phyloP scores from a whole-genome alignment of 2,329 filamentous ascomycete species.

The Neonectria faginata region DNA sequence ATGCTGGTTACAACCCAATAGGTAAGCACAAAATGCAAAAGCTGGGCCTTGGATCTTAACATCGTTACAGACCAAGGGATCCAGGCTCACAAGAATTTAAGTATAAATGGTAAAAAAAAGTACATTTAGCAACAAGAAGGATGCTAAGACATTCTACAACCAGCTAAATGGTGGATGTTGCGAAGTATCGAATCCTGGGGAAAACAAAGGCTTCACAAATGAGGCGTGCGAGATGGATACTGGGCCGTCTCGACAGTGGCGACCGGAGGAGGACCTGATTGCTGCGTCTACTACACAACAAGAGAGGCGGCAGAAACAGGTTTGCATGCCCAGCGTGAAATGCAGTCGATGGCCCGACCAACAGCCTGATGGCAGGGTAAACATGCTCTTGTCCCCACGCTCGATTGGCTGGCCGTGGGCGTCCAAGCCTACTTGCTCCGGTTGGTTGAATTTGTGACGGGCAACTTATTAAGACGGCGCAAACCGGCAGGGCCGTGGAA shows the following conservation, averaged over 20 bases:
- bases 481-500: conserved; percentile 21
- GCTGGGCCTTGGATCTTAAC: background rate
- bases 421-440: conserved; percentile 33
- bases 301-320: conserved; percentile 1
- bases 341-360: conserved; percentile 37
- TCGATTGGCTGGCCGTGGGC: conserved; percentile 33
- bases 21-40: background rate
- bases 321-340: no score
- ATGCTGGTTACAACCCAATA: background rate
- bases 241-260: conserved; percentile 5
- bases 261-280: conserved; percentile 19
- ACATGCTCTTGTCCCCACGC: conserved; percentile 34
- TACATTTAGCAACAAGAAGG: no score
- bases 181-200: background rate
- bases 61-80: background rate
- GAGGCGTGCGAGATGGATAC: background rate
- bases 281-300: background rate
- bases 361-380: conserved; percentile 35
- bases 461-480: conserved; percentile 20
- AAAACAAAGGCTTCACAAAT: background rate
- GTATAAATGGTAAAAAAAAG: background rate
- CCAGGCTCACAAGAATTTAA: background rate
- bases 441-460: conserved; percentile 23
- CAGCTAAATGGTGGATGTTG: background rate
- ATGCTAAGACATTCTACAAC: no score